A percentile compares a stretch with the other conserved stretches of the same genome.
Conservation (phyloP, 257 asterid species). For the Solanum neorickii region DNA sequence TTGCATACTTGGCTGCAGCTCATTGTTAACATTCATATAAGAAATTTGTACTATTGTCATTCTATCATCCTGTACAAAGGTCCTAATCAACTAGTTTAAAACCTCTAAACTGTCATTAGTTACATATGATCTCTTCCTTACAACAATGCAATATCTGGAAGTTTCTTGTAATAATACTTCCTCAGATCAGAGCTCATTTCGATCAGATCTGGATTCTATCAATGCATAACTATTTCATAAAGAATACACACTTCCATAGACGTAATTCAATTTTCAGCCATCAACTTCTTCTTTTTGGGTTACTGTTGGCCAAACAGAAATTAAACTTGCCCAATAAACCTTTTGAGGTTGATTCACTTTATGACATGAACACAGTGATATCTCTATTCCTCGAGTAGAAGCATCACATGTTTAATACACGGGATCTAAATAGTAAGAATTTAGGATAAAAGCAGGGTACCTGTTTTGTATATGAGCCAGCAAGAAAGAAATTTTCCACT, state of each 20-base stretch:
- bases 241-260: neutral
- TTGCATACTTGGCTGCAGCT: neutral
- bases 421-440: neutral
- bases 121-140: neutral
- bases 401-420: neutral
- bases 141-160: neutral
- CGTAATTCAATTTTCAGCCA: neutral
- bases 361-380: neutral
- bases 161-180: neutral
- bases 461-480: conserved; percentile 98
- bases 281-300: neutral
- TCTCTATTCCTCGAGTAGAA: neutral
- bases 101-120: neutral
- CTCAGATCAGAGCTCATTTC: neutral
- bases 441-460: conserved; percentile 14
- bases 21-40: neutral
- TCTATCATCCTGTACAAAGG: neutral
- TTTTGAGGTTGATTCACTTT: neutral
- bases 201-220: neutral
- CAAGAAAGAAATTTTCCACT: conserved; percentile 80
- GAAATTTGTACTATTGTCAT: neutral
- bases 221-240: neutral
- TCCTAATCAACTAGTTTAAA: neutral
- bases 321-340: neutral
- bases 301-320: neutral